Percentiles rank a stretch among this genome's conserved stretches.
Evolutionary conservation across 768 basidiomycete genomes (phyloP).

Genomic region (Amanita polypyramis): DNA sequence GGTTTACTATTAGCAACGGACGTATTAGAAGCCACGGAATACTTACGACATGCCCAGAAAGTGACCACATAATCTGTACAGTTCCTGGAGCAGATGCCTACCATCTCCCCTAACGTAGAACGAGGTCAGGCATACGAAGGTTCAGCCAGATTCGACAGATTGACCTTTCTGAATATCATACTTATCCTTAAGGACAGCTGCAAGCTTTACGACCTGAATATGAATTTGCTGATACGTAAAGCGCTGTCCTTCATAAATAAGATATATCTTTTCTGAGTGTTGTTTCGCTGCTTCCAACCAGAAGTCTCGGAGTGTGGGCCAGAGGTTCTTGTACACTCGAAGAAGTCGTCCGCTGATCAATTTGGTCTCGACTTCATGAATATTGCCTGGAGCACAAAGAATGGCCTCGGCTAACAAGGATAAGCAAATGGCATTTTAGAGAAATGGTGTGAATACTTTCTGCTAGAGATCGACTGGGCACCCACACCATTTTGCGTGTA

Average conservation of each 20-base stretch:
- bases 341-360: constrained; percentile 34
- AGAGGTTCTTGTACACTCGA: constrained; percentile 43
- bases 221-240: constrained; percentile 31
- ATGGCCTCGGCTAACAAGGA: constrained; percentile 21
- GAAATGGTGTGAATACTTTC: constrained; percentile 8
- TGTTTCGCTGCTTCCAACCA: constrained; percentile 29
- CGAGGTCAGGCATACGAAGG: not conserved
- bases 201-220: constrained; percentile 24
- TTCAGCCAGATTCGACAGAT: not conserved
- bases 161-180: constrained; percentile 40
- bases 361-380: constrained; percentile 31
- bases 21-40: not conserved
- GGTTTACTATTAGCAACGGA: not conserved
- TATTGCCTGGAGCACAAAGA: constrained; percentile 26
- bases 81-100: constrained; percentile 40
- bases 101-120: constrained; percentile 24
- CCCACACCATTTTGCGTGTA: constrained; percentile 5
- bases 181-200: constrained; percentile 24
- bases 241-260: constrained; percentile 39
- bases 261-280: constrained; percentile 29
- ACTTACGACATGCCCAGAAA: constrained; percentile 40
- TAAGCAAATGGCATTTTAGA: not conserved
- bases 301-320: constrained; percentile 36
- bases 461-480: constrained; percentile 12
- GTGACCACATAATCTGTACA: constrained; percentile 33